Conservation (phyloP, 768 basidiomycete species). For the Rhodosporidiobolus sp. region DNA sequence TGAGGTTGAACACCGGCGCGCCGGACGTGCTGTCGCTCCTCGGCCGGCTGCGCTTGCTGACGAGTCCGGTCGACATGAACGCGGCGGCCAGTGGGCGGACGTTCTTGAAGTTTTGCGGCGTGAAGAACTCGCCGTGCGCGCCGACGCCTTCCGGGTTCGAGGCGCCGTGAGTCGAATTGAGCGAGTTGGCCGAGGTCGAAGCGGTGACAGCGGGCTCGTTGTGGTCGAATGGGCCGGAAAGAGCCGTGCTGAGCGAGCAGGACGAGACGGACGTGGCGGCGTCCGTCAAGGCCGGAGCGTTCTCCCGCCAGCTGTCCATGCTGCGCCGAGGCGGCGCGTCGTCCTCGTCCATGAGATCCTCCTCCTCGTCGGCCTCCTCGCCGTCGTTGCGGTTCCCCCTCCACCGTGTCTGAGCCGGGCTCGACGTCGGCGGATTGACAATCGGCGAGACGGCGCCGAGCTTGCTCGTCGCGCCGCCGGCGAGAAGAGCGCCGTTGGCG, state of each 20-base stretch:
- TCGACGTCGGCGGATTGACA: constrained; percentile 21
- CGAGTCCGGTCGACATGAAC: constrained; percentile 51
- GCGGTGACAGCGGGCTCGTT: neutral
- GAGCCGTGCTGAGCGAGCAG: constrained; percentile 29
- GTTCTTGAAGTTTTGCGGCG: constrained; percentile 44
- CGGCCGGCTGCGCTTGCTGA: constrained; percentile 46
- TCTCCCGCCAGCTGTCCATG: constrained; percentile 30
- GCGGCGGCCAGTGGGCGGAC: constrained; percentile 47
- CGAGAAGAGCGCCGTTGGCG: constrained; percentile 44
- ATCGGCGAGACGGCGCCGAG: constrained; percentile 40
- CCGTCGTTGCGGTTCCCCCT: neutral
- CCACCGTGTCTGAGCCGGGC: neutral
- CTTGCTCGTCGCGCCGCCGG: constrained; percentile 18
- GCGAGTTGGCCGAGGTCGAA: constrained; percentile 24
- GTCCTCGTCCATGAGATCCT: constrained; percentile 36
- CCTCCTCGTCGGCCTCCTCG: constrained; percentile 25
- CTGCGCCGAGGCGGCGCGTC: constrained; percentile 18
- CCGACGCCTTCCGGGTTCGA: neutral
- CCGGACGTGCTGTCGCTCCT: constrained; percentile 21
- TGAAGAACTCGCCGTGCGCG: constrained; percentile 31
- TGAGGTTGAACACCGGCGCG: constrained; percentile 32
- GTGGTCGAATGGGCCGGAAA: constrained; percentile 16
- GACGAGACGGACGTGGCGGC: constrained; percentile 37
- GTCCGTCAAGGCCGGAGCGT: constrained; percentile 38
- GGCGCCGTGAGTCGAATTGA: constrained; percentile 23